Conservation (phyloP, 2,329 filamentous ascomycete species). For the Mycosphaerella sp. region DNA sequence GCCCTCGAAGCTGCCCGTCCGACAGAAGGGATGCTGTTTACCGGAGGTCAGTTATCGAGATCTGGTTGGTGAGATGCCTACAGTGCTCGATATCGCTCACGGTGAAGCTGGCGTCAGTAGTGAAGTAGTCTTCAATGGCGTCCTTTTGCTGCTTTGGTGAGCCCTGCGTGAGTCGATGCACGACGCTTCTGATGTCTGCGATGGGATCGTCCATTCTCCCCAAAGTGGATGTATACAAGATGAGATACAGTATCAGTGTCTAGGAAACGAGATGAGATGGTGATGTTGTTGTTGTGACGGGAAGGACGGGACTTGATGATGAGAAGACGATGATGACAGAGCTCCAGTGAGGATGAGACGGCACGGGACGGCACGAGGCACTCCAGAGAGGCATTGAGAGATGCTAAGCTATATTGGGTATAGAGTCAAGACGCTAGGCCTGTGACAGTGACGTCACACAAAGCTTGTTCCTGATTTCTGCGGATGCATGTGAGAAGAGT, state of each 20-base stretch:
- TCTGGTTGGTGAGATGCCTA: background rate
- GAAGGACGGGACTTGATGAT: background rate
- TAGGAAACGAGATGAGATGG: background rate
- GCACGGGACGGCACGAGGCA: no score
- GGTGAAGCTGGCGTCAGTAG: conserved; percentile 63
- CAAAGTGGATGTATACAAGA: no score
- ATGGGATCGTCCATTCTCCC: conserved; percentile 35
- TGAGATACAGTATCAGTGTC: no score
- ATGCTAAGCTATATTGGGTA: no score
- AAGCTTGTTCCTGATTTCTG: background rate
- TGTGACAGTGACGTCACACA: background rate
- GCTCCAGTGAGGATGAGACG: background rate
- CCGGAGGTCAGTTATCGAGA: background rate
- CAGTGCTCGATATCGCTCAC: background rate
- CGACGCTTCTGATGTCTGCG: conserved; percentile 58
- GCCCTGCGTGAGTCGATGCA: conserved; percentile 62
- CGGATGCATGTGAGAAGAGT: background rate
- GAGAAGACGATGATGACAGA: background rate
- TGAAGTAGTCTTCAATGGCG: conserved; percentile 66
- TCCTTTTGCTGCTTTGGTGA: conserved; percentile 58
- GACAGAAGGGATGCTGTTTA: conserved; percentile 62
- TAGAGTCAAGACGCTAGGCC: background rate
- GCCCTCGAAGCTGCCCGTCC: conserved; percentile 53
- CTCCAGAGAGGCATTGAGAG: no score
- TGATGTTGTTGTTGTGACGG: background rate